Percentiles rank a stretch among this genome's conserved stretches.
These are phyloP conservation scores for Trypanosomatidae sp. DNA, from an alignment of 208 protist genomes.

Conservation along the genomic window DNA sequence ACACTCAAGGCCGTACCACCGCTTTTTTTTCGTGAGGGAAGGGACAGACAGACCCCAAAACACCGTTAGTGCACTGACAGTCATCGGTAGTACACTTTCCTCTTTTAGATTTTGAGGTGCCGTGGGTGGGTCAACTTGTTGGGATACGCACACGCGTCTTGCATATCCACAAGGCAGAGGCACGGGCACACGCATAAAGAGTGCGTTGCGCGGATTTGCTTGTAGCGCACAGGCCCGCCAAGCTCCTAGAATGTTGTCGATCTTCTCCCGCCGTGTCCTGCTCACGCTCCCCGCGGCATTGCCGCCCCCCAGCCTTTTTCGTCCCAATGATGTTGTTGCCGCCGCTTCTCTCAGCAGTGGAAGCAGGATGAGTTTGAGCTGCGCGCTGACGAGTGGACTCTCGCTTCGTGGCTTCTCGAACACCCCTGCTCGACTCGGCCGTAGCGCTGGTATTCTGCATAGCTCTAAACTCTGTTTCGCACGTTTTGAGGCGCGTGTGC, in stretches of 20 bases:
- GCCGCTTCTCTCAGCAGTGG: neutral
- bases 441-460: neutral
- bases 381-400: neutral
- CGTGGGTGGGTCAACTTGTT: neutral
- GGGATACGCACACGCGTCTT: neutral
- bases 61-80: neutral
- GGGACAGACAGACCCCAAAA: neutral
- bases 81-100: neutral
- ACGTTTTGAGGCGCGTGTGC: neutral
- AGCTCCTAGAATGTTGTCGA: neutral
- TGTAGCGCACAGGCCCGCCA: neutral
- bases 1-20: neutral
- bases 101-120: neutral
- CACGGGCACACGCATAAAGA: neutral
- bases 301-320: neutral
- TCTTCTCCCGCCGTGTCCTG: neutral
- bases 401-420: neutral
- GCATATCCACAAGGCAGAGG: neutral
- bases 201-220: neutral
- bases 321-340: neutral
- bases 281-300: neutral
- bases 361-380: neutral
- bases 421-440: constrained; percentile 1
- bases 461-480: neutral
- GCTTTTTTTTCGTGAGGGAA: neutral